A percentile compares a stretch with the other conserved stretches of the same genome.
Conservation (phyloP, 805 yeast species). For the Pichia cephalocereana region DNA sequence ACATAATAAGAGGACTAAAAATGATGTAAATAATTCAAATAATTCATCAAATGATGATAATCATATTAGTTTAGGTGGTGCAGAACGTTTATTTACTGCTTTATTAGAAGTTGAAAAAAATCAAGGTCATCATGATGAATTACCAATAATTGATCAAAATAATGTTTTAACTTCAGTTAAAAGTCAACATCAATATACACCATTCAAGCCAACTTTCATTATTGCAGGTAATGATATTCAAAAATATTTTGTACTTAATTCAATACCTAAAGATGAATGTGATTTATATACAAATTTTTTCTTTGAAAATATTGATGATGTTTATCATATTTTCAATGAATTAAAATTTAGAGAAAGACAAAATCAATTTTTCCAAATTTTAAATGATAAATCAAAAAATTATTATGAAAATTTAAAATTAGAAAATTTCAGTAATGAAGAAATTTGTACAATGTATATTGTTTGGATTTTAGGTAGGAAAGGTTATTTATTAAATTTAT, state of each 20-base stretch:
- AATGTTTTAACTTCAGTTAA: background rate
- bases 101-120: slow-evolving; percentile 10
- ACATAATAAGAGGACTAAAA: background rate
- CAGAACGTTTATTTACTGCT: slow-evolving; percentile 11
- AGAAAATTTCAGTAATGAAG: slow-evolving; percentile 12
- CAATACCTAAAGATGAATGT: slow-evolving; percentile 18
- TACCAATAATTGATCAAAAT: background rate
- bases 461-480: slow-evolving; percentile 28
- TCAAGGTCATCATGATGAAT: slow-evolving; percentile 3
- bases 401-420: background rate
- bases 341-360: slow-evolving; percentile 19
- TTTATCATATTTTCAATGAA: slow-evolving; percentile 28
- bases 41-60: background rate
- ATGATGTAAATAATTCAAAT: background rate
- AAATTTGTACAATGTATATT: slow-evolving; percentile 30
- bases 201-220: background rate
- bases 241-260: slow-evolving; percentile 17
- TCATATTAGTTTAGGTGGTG: slow-evolving; percentile 12
- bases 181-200: background rate
- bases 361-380: slow-evolving; percentile 22
- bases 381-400: background rate
- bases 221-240: slow-evolving; percentile 2
- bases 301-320: slow-evolving; percentile 28
- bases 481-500: slow-evolving; percentile 6
- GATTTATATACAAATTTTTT: slow-evolving; percentile 25